Percentiles rank a stretch among this genome's conserved stretches.
phyloP scores from a whole-genome alignment of 768 basidiomycete species.

The Peribolospora kevripleyi region DNA sequence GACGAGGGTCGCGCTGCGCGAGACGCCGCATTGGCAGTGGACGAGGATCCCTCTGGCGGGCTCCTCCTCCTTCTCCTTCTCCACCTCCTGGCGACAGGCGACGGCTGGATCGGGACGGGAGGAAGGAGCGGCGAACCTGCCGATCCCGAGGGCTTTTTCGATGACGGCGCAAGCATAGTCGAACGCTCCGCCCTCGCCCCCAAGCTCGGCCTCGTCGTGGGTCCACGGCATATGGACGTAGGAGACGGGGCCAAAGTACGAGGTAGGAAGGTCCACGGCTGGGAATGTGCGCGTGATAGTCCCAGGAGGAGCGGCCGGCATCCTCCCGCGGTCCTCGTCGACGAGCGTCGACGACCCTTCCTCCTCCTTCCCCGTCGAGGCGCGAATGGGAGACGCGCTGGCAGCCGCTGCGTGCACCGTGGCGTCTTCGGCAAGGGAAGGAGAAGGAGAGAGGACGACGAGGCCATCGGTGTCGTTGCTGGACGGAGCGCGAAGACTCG shows the following conservation, averaged over 20 bases:
- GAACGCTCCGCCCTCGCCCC: conserved; percentile 38
- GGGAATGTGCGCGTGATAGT: conserved; percentile 44
- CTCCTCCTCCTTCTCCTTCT: too few species aligned
- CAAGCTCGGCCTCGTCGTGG: conserved; percentile 76
- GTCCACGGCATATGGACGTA: conserved; percentile 41
- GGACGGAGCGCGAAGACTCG: too few species aligned
- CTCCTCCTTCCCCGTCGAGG: too few species aligned
- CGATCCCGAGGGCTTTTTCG: conserved; percentile 47
- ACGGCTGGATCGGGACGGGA: conserved; percentile 18
- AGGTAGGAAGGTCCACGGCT: background rate
- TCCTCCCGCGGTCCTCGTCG: too few species aligned
- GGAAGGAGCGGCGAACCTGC: conserved; percentile 62
- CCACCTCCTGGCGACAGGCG: background rate
- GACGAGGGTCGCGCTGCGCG: conserved; percentile 65
- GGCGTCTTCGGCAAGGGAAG: too few species aligned
- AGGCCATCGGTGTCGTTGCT: too few species aligned
- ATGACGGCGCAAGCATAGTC: conserved; percentile 55
- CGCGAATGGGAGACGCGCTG: too few species aligned
- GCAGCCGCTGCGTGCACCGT: too few species aligned
- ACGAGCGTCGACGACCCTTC: too few species aligned
- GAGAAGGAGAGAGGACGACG: too few species aligned
- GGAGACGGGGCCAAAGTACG: background rate
- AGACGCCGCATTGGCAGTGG: conserved; percentile 71
- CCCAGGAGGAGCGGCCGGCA: conserved; percentile 49
- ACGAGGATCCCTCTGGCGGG: conserved; percentile 5